Evolutionary conservation across 805 yeast genomes (phyloP), one percentile per base, ranked within the genome.

Genomic region (Starmera amethionina): DNA sequence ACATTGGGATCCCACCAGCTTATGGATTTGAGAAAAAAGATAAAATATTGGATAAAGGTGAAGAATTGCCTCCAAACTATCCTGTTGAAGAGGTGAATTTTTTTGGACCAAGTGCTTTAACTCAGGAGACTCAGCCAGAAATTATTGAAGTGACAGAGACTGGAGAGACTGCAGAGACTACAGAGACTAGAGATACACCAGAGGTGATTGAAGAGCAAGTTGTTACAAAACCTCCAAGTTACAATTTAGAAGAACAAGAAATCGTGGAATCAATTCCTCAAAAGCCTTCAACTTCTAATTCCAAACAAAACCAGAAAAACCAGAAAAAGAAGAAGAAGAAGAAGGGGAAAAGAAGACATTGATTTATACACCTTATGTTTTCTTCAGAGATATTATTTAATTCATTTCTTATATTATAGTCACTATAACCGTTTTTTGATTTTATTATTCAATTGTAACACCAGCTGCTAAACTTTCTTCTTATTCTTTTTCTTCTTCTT

Each of bases 11-110:
- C 12, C 72, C 72, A 5, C 72, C 72, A 6, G 59, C 69, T 3
- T 67, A 66, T 47, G 73, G 72, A 3, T 59, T 59, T 41, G 63
- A 62, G 38, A 58, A 58, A 27, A 56, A 56, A 14, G 87, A 82
- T 49, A 65, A 72, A 19, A 62, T 82, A 4, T 60, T 82, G 41
- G 89, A 78, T 48, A 77, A 73, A 53, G 89, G 89, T 4, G 89
- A 80, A 45, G 79, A 72, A 35, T 56, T 82, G 34, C 89, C 89
- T 14, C 90, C 90, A 3, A 62, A 67, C 14, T 82, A 82, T 51
- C 84, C 85, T 1, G 72, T 64, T 15, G 77, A 75, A 5, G 83
- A 78, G 46, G 65, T 72, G 37, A 77, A 75, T 27, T 79, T 79
- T 47, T 79, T 80, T 51, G 84, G 82, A 1, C 67, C 69, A 15